Conservation (phyloP, 306 rosid genomes). For the Alnus glutinosa region DNA sequence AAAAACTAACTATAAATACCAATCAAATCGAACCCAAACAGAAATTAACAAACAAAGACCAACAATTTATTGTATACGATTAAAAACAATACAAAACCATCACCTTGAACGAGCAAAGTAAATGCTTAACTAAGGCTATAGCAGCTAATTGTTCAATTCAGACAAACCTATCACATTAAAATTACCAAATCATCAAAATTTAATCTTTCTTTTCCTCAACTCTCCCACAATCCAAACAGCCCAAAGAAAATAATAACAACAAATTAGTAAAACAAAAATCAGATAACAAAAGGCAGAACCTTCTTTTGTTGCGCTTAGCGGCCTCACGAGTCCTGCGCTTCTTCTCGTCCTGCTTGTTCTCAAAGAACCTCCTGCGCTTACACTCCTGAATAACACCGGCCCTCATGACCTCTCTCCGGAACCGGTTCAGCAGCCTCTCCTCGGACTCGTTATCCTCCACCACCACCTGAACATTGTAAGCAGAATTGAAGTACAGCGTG, state of each 20-base stretch:
- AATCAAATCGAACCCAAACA: background rate
- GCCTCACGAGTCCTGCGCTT: conserved; percentile 80
- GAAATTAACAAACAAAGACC: background rate
- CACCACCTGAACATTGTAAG: conserved; percentile 66
- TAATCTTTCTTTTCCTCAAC: background rate
- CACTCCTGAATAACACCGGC: conserved; percentile 81
- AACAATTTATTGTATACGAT: background rate
- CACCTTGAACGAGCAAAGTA: background rate
- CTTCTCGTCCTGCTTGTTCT: conserved; percentile 75
- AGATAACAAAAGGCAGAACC: conserved; percentile 31
- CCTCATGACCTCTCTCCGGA: conserved; percentile 73
- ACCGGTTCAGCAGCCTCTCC: conserved; percentile 71
- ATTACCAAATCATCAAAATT: background rate
- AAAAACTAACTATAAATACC: background rate
- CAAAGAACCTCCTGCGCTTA: conserved; percentile 63
- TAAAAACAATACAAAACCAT: background rate
- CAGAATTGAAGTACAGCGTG: conserved; percentile 49
- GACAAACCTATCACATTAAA: background rate
- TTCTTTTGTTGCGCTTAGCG: conserved; percentile 77
- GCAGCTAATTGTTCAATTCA: background rate
- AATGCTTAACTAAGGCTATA: background rate
- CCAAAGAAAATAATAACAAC: background rate
- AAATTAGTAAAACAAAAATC: background rate
- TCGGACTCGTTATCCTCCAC: conserved; percentile 79
- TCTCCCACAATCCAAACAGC: conserved; percentile 5